Conservation (phyloP, 305 asterid genomes). For the Fraxinus greggii region DNA sequence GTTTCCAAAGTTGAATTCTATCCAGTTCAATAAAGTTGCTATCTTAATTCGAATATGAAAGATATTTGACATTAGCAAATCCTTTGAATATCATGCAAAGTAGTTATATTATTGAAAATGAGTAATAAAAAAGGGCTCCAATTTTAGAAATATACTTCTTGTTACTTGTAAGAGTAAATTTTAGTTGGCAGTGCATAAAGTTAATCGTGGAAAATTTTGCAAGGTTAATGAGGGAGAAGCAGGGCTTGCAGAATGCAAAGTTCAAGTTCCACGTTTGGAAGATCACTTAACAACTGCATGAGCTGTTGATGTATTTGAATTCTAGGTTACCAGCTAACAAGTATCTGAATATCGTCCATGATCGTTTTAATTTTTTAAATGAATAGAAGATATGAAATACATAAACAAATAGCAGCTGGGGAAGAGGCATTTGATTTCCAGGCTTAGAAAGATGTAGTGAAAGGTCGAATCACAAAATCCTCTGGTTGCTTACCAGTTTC, state of each 20-base stretch:
- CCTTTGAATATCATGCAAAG: neutral
- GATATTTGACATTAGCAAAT: neutral
- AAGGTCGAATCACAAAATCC: neutral
- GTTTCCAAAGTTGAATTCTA: neutral
- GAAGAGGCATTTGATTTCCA: neutral
- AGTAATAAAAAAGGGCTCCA: neutral
- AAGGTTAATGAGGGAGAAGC: neutral
- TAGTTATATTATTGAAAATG: neutral
- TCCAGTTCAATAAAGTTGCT: neutral
- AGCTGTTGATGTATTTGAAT: neutral
- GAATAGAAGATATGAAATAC: neutral
- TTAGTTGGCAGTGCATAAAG: neutral
- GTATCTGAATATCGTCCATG: neutral
- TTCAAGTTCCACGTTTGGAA: neutral
- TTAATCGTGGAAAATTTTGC: neutral
- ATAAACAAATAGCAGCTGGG: neutral
- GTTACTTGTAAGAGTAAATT: neutral
- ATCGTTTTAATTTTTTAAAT: neutral
- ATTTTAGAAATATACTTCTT: neutral
- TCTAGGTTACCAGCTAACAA: neutral
- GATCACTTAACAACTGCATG: neutral
- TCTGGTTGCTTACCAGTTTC: neutral
- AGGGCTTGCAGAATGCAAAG: neutral
- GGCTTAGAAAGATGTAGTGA: neutral
- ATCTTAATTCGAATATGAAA: neutral